Evolutionary conservation across 169 alveolate species (phyloP), one percentile per base, ranked within the genome.

Genomic region (Eimeria praecox): DNA sequence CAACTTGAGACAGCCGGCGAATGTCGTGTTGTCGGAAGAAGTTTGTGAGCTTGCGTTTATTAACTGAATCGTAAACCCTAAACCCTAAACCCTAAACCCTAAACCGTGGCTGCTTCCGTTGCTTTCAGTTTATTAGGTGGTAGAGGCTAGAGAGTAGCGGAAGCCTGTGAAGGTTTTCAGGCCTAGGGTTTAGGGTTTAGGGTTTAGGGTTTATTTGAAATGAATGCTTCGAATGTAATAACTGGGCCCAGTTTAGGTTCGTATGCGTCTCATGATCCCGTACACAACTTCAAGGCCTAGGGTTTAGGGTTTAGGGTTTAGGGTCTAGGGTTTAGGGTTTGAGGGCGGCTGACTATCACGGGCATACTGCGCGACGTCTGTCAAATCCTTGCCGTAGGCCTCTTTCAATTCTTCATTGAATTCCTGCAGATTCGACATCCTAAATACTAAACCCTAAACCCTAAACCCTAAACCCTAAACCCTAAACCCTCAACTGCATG

Each of bases 381-480:
- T 66, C 40, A 90, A 83, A 49, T 54, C 83, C 64, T 90, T 90
- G 46, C 95, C 95, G 90, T 90, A 75, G 8, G 82, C 54, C 52
- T 80, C 95, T 42, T 49, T 49, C 10, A 90, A 90, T 38, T 90
- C 95, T 64, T 46, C 90, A 18, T 90, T 82, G 64, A 90, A 90
- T 56, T 71, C 95, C 95, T 90, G 80, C 85, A 40, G 6, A 54
- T 3, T 12, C 77, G 44, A n/a, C 46, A 85, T 14, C 35, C 49
- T 33, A 56, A 52, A 85, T 56, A 30, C 77, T 27, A 52, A 30
- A n/a, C 91, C 33, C 49, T 46, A 38, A 46, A 40, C 30, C 88
- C 88, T 42, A 10, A 42, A 42, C 59, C 88, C 33, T 22, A 40
- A 1, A n/a, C n/a, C 24, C 49, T 46, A 82, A 30, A 10, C 91